Evolutionary conservation across 73 alveolate species (phyloP).

Genomic region (Symbiodinium natans): DNA sequence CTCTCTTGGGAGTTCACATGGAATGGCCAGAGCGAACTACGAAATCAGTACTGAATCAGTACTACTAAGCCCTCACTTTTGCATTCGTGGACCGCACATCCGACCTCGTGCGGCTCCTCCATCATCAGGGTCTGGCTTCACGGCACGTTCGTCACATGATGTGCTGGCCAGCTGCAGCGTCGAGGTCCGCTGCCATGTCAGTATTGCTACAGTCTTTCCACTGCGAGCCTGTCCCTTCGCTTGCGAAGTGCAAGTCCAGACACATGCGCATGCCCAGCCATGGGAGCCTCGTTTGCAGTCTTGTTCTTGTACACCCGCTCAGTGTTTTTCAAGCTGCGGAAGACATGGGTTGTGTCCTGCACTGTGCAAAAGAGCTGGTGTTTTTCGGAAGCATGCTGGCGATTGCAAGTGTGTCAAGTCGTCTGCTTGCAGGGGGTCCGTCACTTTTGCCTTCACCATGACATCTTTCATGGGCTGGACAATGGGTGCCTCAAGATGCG

Average conservation of each 20-base stretch:
- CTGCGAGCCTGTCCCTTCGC: background rate
- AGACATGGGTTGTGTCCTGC: conserved; percentile 88
- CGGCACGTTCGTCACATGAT: no score
- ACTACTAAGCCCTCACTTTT: no score
- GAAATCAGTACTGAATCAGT: no score
- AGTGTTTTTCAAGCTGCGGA: conserved; percentile 58
- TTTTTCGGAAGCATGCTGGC: background rate
- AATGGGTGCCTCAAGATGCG: conserved; percentile 39
- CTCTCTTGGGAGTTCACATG: no score
- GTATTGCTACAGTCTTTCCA: background rate
- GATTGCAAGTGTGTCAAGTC: background rate
- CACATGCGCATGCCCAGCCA: background rate
- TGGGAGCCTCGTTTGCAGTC: conserved; percentile 37
- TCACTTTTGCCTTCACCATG: conserved; percentile 90
- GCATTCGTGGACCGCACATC: no score
- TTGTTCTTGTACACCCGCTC: conserved; percentile 91
- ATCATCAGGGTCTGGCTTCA: no score
- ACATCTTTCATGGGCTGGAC: conserved; percentile 68
- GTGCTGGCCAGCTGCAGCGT: no score
- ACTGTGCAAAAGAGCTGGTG: background rate
- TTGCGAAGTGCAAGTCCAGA: no score
- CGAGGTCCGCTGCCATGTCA: no score
- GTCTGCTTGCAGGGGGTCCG: conserved; percentile 13
- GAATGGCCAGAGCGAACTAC: no score
- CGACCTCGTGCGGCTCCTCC: no score